Percentiles rank a stretch among this genome's conserved stretches.
These are phyloP conservation scores for Karstenula rhodostoma DNA, from an alignment of 2,329 filamentous ascomycete genomes.

Conservation along the genomic window DNA sequence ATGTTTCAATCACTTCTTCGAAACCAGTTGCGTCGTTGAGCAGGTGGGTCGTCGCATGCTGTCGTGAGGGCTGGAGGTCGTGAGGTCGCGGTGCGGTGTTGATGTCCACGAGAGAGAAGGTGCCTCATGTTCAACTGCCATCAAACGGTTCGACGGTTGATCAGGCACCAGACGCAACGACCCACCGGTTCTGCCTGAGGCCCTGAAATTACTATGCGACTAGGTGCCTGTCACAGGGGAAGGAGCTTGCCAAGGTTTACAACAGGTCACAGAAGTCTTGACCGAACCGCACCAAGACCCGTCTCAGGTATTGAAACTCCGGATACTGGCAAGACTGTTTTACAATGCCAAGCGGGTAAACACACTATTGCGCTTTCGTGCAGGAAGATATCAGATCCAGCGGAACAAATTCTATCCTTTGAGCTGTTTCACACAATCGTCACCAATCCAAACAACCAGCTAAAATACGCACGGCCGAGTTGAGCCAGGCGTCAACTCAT, in stretches of 20 bases:
- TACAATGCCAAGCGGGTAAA: constrained; percentile 33
- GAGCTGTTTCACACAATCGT: constrained; percentile 11
- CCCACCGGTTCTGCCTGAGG: constrained; percentile 35
- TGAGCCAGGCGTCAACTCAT: neutral
- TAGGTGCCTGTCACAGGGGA: constrained; percentile 15
- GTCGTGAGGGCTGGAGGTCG: neutral
- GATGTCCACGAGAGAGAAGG: neutral
- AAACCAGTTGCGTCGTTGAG: neutral
- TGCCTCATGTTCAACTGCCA: constrained; percentile 17
- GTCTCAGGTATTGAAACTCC: constrained; percentile 11
- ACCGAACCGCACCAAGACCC: constrained; percentile 10
- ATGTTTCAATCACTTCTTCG: constrained; percentile 11
- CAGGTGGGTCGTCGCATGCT: neutral
- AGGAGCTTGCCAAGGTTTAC: constrained; percentile 22
- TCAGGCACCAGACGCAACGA: constrained; percentile 16
- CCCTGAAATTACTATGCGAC: constrained; percentile 12
- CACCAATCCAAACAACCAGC: constrained; percentile 15
- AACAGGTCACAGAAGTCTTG: constrained; percentile 33
- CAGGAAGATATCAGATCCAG: constrained; percentile 6
- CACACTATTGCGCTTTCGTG: constrained; percentile 18
- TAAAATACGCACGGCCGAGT: neutral
- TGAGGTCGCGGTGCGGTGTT: neutral
- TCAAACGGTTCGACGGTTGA: constrained; percentile 25
- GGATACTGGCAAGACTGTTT: constrained; percentile 31
- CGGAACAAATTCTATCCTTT: constrained; percentile 14